Base-by-base conservation (phyloP, 2,329 filamentous ascomycete species). In the Aschersonia sp. region DNA sequence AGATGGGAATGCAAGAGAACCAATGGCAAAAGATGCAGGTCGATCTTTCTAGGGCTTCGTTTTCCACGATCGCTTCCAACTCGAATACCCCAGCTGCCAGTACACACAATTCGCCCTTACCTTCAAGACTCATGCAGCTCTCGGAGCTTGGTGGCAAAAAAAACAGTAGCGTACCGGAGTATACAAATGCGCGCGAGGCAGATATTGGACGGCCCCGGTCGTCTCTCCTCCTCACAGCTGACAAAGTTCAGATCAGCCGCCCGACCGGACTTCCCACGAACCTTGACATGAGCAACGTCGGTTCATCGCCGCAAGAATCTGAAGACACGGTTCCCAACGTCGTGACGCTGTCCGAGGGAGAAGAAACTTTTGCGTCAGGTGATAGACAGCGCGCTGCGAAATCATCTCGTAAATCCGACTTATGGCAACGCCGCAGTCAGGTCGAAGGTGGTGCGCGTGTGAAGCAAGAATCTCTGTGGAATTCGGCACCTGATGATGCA, bases 1-100 rank as follows among this genome's bases (percentile, higher is more conserved):
- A 83, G 58, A 77, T 83, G 70, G 75, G 72, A 1, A 59, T 69
- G 52, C 74, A 83, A 56, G 76, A 79, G 56, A 68, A 67, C 47
- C 71, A 74, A 52, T 83, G 79, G 79, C 70, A 74, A 48, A 63
- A 71, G 45, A 70, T 81, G 62, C 75, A 76, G 48, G 63, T 70
- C 30, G 69, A 72, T 39, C 57, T 79, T 41, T 63, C 66, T 46
- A 69, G 70, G 48, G 68, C 73, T 53, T 78, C 75, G 5, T 56
- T 72, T 41, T 75, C 71, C 2, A 73, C 69, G 6, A 56, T 72
- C 62, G 64, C 51, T 42, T 57, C 58, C 32, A 58, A 57, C 10
- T 22, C 40, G 10, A 41, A 41, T 41, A 22, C 40, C 14, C 40
- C 14, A 7, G 40, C 40, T n/a, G 40, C 14, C 40, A 41, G 14